Evolutionary conservation across 139 green algal species (phyloP).

Genomic region (Marvania coccoides): DNA sequence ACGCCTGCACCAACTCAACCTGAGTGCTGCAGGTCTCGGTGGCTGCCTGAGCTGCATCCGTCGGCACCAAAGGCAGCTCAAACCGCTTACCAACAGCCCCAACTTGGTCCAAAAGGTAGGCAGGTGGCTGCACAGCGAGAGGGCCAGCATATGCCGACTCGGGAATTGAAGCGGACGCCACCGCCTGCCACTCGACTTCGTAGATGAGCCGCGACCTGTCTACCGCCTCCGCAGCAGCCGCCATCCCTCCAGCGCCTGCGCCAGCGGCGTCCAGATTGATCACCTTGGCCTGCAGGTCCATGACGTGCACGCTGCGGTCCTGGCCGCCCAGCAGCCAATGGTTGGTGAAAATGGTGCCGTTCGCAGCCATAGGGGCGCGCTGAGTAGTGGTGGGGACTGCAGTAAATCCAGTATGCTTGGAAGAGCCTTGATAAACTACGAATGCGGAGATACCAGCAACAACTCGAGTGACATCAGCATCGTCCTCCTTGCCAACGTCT

Average conservation of each 20-base stretch:
- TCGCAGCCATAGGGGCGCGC: neutral
- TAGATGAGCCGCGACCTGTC: constrained; percentile 11
- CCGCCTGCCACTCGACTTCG: constrained; percentile 15
- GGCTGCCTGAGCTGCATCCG: neutral
- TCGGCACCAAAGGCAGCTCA: no score
- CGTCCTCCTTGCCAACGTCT: constrained; percentile 3
- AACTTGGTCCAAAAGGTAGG: neutral
- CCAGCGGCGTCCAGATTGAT: neutral
- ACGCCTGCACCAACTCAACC: neutral
- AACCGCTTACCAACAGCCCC: no score
- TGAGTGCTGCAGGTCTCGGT: neutral
- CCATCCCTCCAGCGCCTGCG: no score
- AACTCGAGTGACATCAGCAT: constrained; percentile 1
- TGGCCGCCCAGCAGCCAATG: constrained; percentile 8
- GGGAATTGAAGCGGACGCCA: no score
- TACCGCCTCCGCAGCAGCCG: neutral
- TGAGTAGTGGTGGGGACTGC: neutral
- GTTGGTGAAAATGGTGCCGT: constrained; percentile 5
- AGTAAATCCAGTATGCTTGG: neutral
- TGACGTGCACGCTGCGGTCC: neutral
- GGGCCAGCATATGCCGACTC: no score
- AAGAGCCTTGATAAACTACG: neutral
- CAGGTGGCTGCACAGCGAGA: neutral
- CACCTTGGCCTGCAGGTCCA: neutral
- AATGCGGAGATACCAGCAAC: constrained; percentile 9